phyloP scores from a whole-genome alignment of 139 green algal genomes.

The Chlorella sp. region DNA sequence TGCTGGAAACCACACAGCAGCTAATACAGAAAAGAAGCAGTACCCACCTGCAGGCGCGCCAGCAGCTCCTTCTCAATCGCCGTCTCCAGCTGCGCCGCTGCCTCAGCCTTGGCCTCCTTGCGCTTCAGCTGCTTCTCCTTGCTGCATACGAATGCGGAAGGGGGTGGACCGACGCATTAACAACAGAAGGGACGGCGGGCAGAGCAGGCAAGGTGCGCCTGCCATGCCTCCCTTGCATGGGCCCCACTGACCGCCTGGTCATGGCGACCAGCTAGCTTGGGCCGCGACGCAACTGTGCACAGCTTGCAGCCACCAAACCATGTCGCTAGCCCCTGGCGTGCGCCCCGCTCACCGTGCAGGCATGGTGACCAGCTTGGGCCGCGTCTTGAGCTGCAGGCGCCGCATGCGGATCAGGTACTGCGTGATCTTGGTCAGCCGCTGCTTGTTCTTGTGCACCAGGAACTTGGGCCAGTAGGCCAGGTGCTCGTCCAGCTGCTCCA shows the following conservation, averaged over 20 bases:
- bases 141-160: too few species aligned
- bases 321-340: too few species aligned
- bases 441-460: conserved; percentile 99
- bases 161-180: too few species aligned
- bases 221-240: too few species aligned
- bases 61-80: conserved; percentile 95
- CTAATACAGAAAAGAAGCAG: too few species aligned
- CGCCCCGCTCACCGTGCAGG: conserved; percentile 67
- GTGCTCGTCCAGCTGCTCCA: conserved; percentile 89
- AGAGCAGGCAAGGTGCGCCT: too few species aligned
- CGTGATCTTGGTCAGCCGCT: conserved; percentile 99
- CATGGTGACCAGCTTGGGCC: conserved; percentile 91
- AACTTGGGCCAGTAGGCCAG: conserved; percentile 97
- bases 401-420: conserved; percentile 99
- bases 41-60: conserved; percentile 75
- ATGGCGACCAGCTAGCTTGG: too few species aligned
- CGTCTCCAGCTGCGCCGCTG: conserved; percentile 90
- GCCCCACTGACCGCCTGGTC: too few species aligned
- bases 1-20: too few species aligned
- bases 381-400: conserved; percentile 82
- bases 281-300: too few species aligned
- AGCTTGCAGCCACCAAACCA: too few species aligned
- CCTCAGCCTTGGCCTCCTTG: conserved; percentile 92
- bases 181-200: too few species aligned
- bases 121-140: conserved; percentile 84